Percentiles rank a stretch among this genome's conserved stretches.
Evolutionary conservation across 257 asterid genomes (phyloP).

Genomic region (Ligustrum vulgare): DNA sequence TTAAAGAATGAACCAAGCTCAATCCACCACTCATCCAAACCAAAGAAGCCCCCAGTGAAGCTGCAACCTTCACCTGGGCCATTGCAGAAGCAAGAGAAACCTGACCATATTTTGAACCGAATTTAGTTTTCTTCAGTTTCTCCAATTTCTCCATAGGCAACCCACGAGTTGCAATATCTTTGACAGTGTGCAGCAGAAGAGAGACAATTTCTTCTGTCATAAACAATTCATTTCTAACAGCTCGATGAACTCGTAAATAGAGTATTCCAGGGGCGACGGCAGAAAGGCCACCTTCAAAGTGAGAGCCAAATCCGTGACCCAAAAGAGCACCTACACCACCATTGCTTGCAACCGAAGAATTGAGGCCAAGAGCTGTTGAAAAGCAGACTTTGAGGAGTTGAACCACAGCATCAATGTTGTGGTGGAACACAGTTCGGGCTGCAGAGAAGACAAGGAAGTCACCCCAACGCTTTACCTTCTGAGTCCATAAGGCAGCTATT

Average conservation of each 20-base stretch:
- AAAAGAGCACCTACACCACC: slow-evolving; percentile 92
- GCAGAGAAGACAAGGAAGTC: slow-evolving; percentile 87
- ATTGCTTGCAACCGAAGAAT: slow-evolving; percentile 46
- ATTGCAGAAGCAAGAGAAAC: slow-evolving; percentile 75
- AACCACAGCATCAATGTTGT: slow-evolving; percentile 76
- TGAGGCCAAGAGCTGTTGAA: slow-evolving; percentile 66
- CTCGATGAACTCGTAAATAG: slow-evolving; percentile 79
- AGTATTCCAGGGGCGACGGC: slow-evolving; percentile 96
- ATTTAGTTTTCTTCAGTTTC: slow-evolving; percentile 64
- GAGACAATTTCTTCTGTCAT: slow-evolving; percentile 81
- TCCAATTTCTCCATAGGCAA: slow-evolving; percentile 54
- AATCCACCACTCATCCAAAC: slow-evolving; percentile 88
- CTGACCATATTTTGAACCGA: slow-evolving; percentile 62
- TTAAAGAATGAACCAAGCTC: slow-evolving; percentile 55
- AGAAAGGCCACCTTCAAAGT: slow-evolving; percentile 61
- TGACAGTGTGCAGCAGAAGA: slow-evolving; percentile 70
- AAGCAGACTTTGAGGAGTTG: slow-evolving; percentile 91
- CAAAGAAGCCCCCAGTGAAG: slow-evolving; percentile 81
- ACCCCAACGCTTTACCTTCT: slow-evolving; percentile 92
- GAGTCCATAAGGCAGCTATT: slow-evolving; percentile 79
- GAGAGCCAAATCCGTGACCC: slow-evolving; percentile 97
- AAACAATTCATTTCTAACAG: slow-evolving; percentile 67
- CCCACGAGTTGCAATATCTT: slow-evolving; percentile 59
- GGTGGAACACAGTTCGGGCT: slow-evolving; percentile 83
- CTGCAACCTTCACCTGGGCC: slow-evolving; percentile 76